These are phyloP conservation scores for Heliophila coronopifolia DNA, from an alignment of 441 rosid species.

Conservation along the genomic window DNA sequence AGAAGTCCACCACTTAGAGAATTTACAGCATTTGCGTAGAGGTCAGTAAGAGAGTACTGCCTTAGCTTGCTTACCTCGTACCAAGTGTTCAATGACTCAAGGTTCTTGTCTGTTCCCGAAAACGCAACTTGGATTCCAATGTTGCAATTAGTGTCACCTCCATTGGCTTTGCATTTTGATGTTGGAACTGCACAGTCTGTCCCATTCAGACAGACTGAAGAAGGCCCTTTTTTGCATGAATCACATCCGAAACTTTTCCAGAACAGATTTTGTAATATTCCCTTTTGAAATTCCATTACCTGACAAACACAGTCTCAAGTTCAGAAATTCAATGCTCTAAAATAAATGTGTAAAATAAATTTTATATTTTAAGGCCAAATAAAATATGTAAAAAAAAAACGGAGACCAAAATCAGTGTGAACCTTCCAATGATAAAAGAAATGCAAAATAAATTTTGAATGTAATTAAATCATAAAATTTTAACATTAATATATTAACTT, in stretches of 20 bases:
- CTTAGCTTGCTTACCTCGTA: constrained; percentile 69
- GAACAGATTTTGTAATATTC: constrained; percentile 57
- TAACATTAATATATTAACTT: too few relatives aligned
- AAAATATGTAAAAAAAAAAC: too few relatives aligned
- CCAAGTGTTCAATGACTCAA: constrained; percentile 70
- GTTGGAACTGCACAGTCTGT: constrained; percentile 62
- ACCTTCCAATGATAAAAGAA: too few relatives aligned
- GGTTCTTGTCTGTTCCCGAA: constrained; percentile 77
- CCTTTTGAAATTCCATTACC: constrained; percentile 79
- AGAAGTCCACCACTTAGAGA: constrained; percentile 25
- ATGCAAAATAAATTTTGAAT: too few relatives aligned
- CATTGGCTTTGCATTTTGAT: constrained; percentile 41
- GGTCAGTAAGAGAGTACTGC: constrained; percentile 54
- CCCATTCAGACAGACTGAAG: constrained; percentile 45
- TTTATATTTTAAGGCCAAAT: too few relatives aligned
- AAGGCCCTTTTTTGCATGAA: constrained; percentile 36
- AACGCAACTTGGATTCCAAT: constrained; percentile 63
- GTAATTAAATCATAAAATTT: too few relatives aligned
- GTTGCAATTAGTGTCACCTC: constrained; percentile 47
- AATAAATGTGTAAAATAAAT: too few relatives aligned
- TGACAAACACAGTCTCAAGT: constrained; percentile 12
- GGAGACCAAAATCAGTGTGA: too few relatives aligned
- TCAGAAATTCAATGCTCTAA: not conserved
- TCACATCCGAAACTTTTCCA: constrained; percentile 83
- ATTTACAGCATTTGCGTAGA: constrained; percentile 42